phyloP scores from a whole-genome alignment of 257 asterid species.

The Coffea eugenioides region DNA sequence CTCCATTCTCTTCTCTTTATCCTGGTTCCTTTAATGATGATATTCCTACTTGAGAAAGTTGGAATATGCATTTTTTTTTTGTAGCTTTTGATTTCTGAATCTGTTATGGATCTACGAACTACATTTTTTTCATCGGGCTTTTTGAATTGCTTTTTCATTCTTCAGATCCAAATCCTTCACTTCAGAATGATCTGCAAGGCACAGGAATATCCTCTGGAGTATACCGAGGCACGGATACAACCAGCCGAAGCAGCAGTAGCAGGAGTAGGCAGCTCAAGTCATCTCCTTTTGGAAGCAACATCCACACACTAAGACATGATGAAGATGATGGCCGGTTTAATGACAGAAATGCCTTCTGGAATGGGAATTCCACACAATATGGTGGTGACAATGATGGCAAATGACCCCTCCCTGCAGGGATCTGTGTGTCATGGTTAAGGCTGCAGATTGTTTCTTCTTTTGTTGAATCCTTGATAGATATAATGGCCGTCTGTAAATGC shows the following conservation, averaged over 20 bases:
- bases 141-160: not conserved
- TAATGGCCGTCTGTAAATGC: not conserved
- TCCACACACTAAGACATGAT: conserved; percentile 77
- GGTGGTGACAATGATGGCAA: conserved; percentile 63
- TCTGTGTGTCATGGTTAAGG: not conserved
- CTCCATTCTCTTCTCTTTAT: not conserved
- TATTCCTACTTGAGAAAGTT: not conserved
- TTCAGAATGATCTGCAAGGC: conserved; percentile 37
- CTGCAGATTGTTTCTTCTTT: no score
- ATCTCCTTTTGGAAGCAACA: conserved; percentile 63
- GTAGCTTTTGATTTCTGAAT: not conserved
- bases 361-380: conserved; percentile 88
- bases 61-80: not conserved
- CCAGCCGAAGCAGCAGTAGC: conserved; percentile 27
- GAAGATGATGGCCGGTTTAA: conserved; percentile 55
- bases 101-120: not conserved
- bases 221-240: conserved; percentile 28
- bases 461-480: not conserved
- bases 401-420: not conserved
- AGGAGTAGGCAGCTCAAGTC: conserved; percentile 36
- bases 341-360: conserved; percentile 80
- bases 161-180: conserved; percentile 57
- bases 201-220: conserved; percentile 33
- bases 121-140: not conserved
- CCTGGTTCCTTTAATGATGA: no score